A percentile compares a stretch with the other conserved stretches of the same genome.
These are phyloP conservation scores for Septoria petroselini DNA, from an alignment of 2,329 filamentous ascomycete genomes.

Conservation along the genomic window DNA sequence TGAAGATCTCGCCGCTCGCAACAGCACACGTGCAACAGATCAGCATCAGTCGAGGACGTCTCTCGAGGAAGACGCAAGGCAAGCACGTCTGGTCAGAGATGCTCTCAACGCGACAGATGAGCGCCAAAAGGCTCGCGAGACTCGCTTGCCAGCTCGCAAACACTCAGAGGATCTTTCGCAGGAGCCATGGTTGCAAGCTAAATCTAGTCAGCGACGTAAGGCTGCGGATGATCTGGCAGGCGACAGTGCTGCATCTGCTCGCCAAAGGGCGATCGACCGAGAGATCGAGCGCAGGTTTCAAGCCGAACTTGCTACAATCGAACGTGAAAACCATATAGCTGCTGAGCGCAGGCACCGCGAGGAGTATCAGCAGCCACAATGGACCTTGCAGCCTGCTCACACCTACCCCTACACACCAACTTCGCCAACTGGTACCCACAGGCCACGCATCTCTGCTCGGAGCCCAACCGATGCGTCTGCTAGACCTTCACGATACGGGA, in stretches of 20 bases:
- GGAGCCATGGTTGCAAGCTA: slow-evolving; percentile 6
- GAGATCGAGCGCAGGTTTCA: slow-evolving; percentile 7
- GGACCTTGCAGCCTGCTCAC: slow-evolving; percentile 7
- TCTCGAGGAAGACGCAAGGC: slow-evolving; percentile 12
- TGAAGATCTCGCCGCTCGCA: no score
- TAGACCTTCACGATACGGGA: slow-evolving; percentile 15
- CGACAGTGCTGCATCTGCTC: background rate
- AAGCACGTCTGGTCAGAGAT: slow-evolving; percentile 13
- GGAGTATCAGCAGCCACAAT: slow-evolving; percentile 3
- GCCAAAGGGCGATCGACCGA: slow-evolving; percentile 6
- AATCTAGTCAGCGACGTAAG: slow-evolving; percentile 6
- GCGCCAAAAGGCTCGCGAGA: slow-evolving; percentile 13
- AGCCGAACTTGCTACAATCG: slow-evolving; percentile 5
- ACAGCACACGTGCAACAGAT: no score
- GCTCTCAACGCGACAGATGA: slow-evolving; percentile 9
- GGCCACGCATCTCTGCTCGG: slow-evolving; percentile 12
- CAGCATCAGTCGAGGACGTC: no score
- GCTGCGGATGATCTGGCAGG: slow-evolving; percentile 10
- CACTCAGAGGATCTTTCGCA: slow-evolving; percentile 1
- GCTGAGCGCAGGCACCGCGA: background rate
- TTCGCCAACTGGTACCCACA: background rate
- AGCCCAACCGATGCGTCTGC: slow-evolving; percentile 12
- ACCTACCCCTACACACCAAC: slow-evolving; percentile 7
- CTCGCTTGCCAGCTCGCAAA: background rate
- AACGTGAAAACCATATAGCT: slow-evolving; percentile 9